A percentile compares a stretch with the other conserved stretches of the same genome.
phyloP scores from a whole-genome alignment of 2,329 filamentous ascomycete species.

The Colletotrichum plurivorum region DNA sequence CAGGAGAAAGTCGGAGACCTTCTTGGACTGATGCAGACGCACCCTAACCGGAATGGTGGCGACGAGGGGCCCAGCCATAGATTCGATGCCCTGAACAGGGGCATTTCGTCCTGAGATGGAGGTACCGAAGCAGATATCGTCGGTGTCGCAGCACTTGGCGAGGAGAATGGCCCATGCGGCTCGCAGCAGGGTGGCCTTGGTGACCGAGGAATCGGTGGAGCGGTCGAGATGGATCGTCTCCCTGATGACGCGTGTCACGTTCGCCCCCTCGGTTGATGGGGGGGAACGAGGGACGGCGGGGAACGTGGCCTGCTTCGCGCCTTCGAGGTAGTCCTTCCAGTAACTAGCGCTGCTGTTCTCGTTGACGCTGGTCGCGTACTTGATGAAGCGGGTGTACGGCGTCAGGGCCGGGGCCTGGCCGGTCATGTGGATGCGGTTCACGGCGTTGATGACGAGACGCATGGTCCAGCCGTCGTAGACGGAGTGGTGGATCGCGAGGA shows the following conservation, averaged over 20 bases:
- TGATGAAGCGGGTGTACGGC: conserved; percentile 36
- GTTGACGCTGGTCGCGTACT: conserved; percentile 28
- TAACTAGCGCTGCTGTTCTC: conserved; percentile 21
- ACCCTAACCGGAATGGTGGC: conserved; percentile 42
- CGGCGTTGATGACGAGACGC: conserved; percentile 3
- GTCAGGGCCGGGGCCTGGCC: conserved; percentile 5
- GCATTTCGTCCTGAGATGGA: conserved; percentile 45
- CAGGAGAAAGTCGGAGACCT: conserved; percentile 41
- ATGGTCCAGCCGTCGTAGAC: conserved; percentile 23
- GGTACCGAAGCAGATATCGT: conserved; percentile 45
- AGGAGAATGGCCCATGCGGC: conserved; percentile 48
- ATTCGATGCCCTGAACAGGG: conserved; percentile 42
- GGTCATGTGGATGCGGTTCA: conserved; percentile 24
- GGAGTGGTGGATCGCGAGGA: conserved; percentile 24
- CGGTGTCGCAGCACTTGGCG: conserved; percentile 38
- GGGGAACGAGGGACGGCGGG: too few relatives aligned
- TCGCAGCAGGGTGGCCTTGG: conserved; percentile 44
- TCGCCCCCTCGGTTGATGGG: neutral
- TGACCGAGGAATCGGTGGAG: conserved; percentile 29
- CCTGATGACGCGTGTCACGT: conserved; percentile 1
- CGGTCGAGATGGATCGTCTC: conserved; percentile 2
- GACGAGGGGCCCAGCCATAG: conserved; percentile 44
- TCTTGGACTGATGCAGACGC: conserved; percentile 20
- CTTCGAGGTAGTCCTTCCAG: conserved; percentile 39
- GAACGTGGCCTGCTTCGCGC: neutral